Evolutionary conservation across 108 stramenopile genomes (phyloP).

Genomic region (Discostella stelligeroides): DNA sequence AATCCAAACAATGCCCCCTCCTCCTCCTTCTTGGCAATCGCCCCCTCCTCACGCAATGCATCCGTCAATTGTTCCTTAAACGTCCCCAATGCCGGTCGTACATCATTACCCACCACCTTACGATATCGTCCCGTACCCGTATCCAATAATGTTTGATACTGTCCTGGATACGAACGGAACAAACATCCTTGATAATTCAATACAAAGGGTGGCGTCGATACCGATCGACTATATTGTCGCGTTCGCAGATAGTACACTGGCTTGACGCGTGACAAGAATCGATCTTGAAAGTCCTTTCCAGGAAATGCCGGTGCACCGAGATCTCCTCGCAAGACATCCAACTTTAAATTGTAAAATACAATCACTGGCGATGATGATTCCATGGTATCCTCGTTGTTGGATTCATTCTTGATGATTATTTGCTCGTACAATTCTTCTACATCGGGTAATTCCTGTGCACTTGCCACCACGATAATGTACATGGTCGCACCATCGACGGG

Average conservation of each 20-base stretch:
- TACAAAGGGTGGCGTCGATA: conserved; percentile 86
- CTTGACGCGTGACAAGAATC: conserved; percentile 85
- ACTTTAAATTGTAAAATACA: conserved; percentile 91
- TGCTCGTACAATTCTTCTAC: conserved; percentile 79
- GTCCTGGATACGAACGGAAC: conserved; percentile 93
- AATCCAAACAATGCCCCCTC: conserved; percentile 79
- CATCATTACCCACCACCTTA: conserved; percentile 63
- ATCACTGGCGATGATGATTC: conserved; percentile 74
- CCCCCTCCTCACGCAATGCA: conserved; percentile 75
- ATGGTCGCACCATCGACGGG: conserved; percentile 69
- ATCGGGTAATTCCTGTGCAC: conserved; percentile 94
- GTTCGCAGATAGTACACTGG: conserved; percentile 93
- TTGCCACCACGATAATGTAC: conserved; percentile 84
- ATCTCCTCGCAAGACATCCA: conserved; percentile 92
- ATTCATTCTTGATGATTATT: conserved; percentile 39
- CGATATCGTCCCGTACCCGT: conserved; percentile 86
- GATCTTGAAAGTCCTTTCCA: conserved; percentile 87
- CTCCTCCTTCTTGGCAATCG: conserved; percentile 60
- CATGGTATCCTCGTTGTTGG: conserved; percentile 17
- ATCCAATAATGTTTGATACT: conserved; percentile 91
- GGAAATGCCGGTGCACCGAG: conserved; percentile 93
- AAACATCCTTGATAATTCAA: conserved; percentile 94
- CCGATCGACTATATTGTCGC: conserved; percentile 87
- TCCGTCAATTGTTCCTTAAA: conserved; percentile 93
- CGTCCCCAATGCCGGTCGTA: conserved; percentile 82